Evolutionary conservation across 495 filamentous ascomycete species (phyloP).

Genomic region (Trichocladium uniseriatum): DNA sequence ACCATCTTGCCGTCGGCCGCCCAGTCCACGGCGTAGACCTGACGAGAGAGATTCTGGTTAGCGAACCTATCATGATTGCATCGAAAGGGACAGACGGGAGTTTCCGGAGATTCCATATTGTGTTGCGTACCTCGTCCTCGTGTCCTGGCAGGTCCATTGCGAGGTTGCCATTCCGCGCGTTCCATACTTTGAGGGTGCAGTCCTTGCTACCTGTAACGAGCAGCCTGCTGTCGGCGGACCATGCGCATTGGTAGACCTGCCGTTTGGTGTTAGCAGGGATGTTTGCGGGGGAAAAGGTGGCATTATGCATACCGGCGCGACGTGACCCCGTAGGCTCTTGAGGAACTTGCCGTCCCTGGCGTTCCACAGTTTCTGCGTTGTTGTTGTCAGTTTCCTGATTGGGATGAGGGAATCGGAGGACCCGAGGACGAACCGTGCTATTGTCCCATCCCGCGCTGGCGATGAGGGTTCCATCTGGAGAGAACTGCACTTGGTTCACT

Average conservation of each 20-base stretch:
- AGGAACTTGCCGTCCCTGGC: constrained; percentile 67
- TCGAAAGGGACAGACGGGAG: too few species aligned
- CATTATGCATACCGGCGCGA: constrained; percentile 48
- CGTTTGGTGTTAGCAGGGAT: background rate
- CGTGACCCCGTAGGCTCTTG: constrained; percentile 79
- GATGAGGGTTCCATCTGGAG: constrained; percentile 75
- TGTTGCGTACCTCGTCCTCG: constrained; percentile 69
- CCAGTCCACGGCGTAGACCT: constrained; percentile 52
- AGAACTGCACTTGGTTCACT: constrained; percentile 93
- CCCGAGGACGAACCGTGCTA: constrained; percentile 15
- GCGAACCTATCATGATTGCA: too few species aligned
- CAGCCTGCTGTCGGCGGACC: constrained; percentile 78
- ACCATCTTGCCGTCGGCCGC: constrained; percentile 31
- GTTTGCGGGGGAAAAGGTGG: background rate
- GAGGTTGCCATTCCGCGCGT: constrained; percentile 74
- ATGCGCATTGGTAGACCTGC: constrained; percentile 75
- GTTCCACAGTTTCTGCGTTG: constrained; percentile 22
- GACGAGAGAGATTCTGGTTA: background rate
- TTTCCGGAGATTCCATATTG: background rate
- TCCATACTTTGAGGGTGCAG: constrained; percentile 91
- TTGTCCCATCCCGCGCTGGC: constrained; percentile 90
- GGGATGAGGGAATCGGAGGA: background rate
- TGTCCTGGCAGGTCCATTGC: constrained; percentile 84
- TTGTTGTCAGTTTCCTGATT: constrained; percentile 1
- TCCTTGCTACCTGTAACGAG: constrained; percentile 84